Base-by-base conservation (phyloP, 345 rosid species). In the Salix brachista region DNA sequence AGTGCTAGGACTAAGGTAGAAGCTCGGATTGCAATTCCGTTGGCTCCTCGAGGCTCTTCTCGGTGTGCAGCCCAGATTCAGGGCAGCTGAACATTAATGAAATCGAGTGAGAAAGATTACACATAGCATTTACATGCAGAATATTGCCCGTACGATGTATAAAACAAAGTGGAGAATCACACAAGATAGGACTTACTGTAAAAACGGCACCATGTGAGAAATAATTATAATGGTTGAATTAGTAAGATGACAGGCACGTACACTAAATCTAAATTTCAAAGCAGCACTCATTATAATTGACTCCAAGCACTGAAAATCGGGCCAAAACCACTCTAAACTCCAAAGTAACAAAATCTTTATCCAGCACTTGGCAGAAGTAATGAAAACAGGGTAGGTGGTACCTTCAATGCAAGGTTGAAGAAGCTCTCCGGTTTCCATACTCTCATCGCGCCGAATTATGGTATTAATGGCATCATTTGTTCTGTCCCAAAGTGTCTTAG, bases 381-480 rank as follows among this genome's bases (percentile, higher is more conserved):
- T 30, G 34, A 68, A 11, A 64, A 56, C 3, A 28, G 6, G 23
- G 32, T n/a, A 16, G 46, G 17, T 17, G 58, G 78, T 88, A 91
- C 95, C 95, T 91, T 91, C 95, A 80, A 89, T 86, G 73, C 92
- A 91, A 70, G 95, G 95, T 64, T 77, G 91, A 75, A 91, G 90
- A 74, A 89, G 82, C 39, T 86, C 80, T 73, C 90, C 92, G 73
- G 89, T 89, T 80, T 89, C 92, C 26, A 88, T 67, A 56, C 80
- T 85, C 83, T 88, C 89, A 65, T 89, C 95, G 1, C 78, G 90
- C 56, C 87, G 78, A 77, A 91, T 88, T 19, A 91, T 88, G 11
- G 91, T 89, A 77, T 89, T 88, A 76, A 91, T 85, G 70, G 92
- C 95, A 79, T 91, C 92, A 65, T 84, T 89, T 36, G 87, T 75